Percentiles rank a stretch among this genome's conserved stretches.
Conservation (phyloP, 352 stramenopile species). For the Thraustochytrium striatum region DNA sequence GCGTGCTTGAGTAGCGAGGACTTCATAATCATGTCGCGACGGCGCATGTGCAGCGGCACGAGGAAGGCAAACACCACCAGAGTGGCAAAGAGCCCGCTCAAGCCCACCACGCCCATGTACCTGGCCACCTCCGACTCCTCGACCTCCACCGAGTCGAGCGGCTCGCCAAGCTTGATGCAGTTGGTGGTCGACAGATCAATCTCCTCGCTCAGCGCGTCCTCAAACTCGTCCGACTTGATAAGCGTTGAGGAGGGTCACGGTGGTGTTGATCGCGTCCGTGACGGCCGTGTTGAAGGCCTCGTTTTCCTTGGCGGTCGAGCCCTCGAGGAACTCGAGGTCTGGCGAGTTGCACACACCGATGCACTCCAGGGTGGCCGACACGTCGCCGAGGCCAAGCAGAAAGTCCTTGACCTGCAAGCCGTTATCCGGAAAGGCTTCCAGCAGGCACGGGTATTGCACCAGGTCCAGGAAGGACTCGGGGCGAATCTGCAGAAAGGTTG, state of each 20-base stretch:
- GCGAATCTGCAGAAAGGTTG: neutral
- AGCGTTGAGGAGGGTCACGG: neutral
- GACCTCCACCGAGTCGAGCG: neutral
- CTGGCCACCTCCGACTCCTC: neutral
- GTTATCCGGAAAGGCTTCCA: neutral
- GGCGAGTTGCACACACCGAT: constrained; percentile 31
- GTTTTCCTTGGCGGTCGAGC: neutral
- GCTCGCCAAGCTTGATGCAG: neutral
- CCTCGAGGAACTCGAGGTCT: neutral
- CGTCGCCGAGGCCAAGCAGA: neutral
- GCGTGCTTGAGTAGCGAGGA: neutral
- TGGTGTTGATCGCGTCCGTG: neutral
- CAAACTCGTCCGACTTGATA: constrained; percentile 6
- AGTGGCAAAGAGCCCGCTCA: neutral
- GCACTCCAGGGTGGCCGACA: neutral
- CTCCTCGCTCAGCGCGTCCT: neutral
- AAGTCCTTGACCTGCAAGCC: constrained; percentile 7
- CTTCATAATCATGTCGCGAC: neutral
- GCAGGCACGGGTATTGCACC: constrained; percentile 1
- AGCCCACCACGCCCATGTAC: constrained; percentile 4
- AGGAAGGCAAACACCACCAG: neutral
- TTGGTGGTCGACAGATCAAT: neutral
- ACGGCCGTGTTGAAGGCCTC: neutral
- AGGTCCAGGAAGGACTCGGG: constrained; percentile 9
- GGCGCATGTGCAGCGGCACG: neutral